Evolutionary conservation across 2,329 filamentous ascomycete species (phyloP).

Genomic region (Diaporthe capsici): DNA sequence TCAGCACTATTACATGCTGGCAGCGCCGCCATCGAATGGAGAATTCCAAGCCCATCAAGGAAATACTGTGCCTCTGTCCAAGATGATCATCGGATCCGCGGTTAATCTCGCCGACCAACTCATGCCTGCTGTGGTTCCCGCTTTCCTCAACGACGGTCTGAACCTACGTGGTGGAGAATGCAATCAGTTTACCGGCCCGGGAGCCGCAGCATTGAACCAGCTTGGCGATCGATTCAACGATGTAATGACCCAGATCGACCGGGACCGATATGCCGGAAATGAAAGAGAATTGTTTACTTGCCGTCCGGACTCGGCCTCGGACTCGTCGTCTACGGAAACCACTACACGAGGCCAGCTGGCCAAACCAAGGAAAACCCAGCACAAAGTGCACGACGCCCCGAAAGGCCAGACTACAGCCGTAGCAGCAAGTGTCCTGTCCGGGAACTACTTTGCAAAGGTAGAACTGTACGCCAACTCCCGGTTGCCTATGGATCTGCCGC

Average conservation of each 20-base stretch:
- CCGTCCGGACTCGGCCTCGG: constrained; percentile 44
- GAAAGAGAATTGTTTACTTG: constrained; percentile 68
- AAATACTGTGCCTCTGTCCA: constrained; percentile 49
- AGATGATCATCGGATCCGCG: constrained; percentile 57
- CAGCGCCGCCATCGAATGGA: constrained; percentile 43
- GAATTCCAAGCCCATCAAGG: constrained; percentile 40
- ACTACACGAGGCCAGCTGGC: constrained; percentile 31
- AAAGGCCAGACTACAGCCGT: constrained; percentile 55
- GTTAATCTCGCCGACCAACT: constrained; percentile 59
- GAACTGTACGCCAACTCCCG: constrained; percentile 84
- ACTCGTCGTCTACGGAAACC: constrained; percentile 8
- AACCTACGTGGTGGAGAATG: constrained; percentile 58
- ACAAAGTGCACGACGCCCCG: constrained; percentile 50
- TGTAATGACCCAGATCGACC: constrained; percentile 80
- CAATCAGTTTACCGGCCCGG: constrained; percentile 61
- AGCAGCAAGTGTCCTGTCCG: constrained; percentile 56
- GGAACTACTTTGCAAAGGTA: constrained; percentile 80
- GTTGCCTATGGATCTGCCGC: constrained; percentile 76
- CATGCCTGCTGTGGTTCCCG: constrained; percentile 53
- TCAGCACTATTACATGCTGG: constrained; percentile 64
- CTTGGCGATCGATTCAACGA: constrained; percentile 75
- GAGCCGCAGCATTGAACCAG: constrained; percentile 67
- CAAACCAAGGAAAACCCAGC: constrained; percentile 46
- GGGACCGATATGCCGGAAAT: constrained; percentile 66
- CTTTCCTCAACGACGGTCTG: constrained; percentile 60